Evolutionary conservation across 768 basidiomycete species (phyloP), one percentile per base, ranked within the genome.

Genomic region (Cyathus striatus): DNA sequence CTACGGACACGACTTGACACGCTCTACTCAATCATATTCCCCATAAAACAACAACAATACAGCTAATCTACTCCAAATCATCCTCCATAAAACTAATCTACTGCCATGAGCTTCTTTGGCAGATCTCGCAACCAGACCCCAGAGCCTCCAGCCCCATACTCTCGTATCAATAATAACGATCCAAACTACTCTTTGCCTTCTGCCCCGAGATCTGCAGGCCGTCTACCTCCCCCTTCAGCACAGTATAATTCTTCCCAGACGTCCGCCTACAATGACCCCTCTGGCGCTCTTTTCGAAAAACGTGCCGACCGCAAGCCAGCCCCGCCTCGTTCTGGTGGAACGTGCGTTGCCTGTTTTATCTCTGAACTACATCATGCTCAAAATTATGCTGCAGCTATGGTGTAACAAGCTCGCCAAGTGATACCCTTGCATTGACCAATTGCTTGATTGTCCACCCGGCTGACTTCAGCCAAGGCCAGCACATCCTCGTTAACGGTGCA

Each of bases 361-460:
- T 44, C 9, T 40, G 3, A 9, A 12, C 17, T 20, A 24, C 30
- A 9, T 13, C 10, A 24, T 37, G 13, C 16, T 30, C 17, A 25
- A 38, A 25, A 18, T 38, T 34, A 41, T 56, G 50, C 43, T 46
- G 39, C 25, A 82, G 79, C 38, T 86, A 71, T 51, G 60, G 55
- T 21, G 81, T 91, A 41, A 77, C 76, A 3, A 60, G 67, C 14
- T 74, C 78, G 42, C 86, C 89, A 0, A 80, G 70, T 44, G 78
- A 83, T 39, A 62, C 73, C 1, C 73, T 91, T 20, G 92, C 91
- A 0, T 68, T 91, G 45, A 75, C 80, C 14, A 95, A 94, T 60
- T 82, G 89, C 51, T 58, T 95, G 13, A 78, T 94, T 34, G 89
- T 90, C 22, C 70, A 88, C 60, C 80, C 85, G 1, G 66, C 71